Percentiles rank a stretch among this genome's conserved stretches.
Evolutionary conservation across 2,329 filamentous ascomycete species (phyloP).

Genomic region (Curvularia hawaiiensis): DNA sequence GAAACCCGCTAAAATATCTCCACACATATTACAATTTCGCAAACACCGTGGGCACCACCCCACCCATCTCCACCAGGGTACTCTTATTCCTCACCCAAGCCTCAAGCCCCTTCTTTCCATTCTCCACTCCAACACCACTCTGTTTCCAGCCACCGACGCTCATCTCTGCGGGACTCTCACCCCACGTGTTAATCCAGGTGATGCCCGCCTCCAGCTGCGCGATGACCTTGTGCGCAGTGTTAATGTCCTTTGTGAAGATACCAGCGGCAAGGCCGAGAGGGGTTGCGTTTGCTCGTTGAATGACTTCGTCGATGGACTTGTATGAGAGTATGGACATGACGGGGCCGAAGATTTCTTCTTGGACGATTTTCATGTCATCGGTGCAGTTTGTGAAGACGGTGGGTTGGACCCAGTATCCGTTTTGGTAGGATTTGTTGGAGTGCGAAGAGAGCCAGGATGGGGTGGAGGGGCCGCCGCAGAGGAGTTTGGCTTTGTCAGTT

Average conservation of each 20-base stretch:
- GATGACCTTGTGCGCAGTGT: constrained; percentile 73
- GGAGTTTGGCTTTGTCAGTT: constrained; percentile 72
- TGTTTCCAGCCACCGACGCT: constrained; percentile 90
- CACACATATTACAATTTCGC: constrained; percentile 31
- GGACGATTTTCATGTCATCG: constrained; percentile 78
- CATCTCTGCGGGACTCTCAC: constrained; percentile 92
- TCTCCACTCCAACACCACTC: constrained; percentile 87
- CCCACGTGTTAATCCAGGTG: constrained; percentile 93
- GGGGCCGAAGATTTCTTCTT: constrained; percentile 87
- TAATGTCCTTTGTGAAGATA: constrained; percentile 78
- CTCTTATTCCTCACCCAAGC: constrained; percentile 89
- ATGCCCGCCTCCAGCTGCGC: constrained; percentile 79
- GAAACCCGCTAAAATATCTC: not conserved
- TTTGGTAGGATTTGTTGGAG: constrained; percentile 50
- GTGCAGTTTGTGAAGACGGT: constrained; percentile 87
- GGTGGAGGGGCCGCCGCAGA: constrained; percentile 71
- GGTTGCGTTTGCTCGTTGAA: constrained; percentile 76
- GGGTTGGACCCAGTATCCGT: constrained; percentile 83
- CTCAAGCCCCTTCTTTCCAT: constrained; percentile 77
- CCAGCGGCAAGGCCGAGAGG: constrained; percentile 81
- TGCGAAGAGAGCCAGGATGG: constrained; percentile 55
- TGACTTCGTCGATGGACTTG: constrained; percentile 69
- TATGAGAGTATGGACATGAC: constrained; percentile 84
- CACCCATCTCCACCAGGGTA: constrained; percentile 82
- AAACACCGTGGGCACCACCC: constrained; percentile 73